Conservation (phyloP, 257 asterid species). For the Plantago elongata region DNA sequence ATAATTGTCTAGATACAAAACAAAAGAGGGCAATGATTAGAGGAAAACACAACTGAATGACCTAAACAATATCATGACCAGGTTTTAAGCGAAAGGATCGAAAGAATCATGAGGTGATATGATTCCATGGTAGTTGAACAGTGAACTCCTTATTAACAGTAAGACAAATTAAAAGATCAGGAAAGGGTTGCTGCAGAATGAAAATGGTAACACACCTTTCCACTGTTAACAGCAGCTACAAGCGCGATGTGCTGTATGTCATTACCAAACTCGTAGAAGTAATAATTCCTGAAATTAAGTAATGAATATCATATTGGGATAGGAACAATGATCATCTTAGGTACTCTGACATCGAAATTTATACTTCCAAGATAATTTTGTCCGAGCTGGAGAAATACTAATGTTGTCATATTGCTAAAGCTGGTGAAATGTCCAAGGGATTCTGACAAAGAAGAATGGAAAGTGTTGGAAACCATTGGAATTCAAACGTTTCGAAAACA, state of each 20-base stretch:
- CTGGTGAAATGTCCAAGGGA: no score
- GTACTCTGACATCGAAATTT: background rate
- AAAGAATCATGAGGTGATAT: background rate
- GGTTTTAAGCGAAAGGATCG: background rate
- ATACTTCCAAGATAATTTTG: no score
- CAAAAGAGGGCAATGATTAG: background rate
- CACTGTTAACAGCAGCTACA: conserved; percentile 78
- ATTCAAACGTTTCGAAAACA: background rate
- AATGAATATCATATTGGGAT: background rate
- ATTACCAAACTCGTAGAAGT: conserved; percentile 77
- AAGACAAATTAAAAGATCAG: background rate
- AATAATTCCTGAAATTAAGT: conserved; percentile 67
- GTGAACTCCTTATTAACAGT: background rate
- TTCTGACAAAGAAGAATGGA: no score
- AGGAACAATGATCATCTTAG: background rate
- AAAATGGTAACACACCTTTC: conserved; percentile 46
- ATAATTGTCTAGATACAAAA: conserved; percentile 44
- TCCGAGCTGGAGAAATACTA: no score
- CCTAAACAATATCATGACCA: background rate
- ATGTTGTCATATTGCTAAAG: no score
- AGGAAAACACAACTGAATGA: background rate
- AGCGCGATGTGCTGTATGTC: conserved; percentile 65
- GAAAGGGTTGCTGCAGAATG: background rate
- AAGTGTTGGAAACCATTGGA: no score
- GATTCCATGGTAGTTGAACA: background rate